Evolutionary conservation across 2,329 filamentous ascomycete species (phyloP), one percentile per base, ranked within the genome.

Genomic region (Ascochyta pisi): DNA sequence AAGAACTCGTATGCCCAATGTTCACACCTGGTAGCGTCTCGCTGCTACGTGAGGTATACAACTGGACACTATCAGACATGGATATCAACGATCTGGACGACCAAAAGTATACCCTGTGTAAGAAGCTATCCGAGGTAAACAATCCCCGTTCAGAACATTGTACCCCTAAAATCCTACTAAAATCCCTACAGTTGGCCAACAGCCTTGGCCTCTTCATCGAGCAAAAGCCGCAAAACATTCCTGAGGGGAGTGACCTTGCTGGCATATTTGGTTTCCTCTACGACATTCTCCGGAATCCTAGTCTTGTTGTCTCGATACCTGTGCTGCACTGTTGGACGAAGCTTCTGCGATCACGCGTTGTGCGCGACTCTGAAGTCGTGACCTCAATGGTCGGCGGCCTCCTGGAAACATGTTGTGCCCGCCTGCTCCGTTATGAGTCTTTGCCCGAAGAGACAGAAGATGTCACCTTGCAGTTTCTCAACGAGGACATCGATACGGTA

Each of bases 401-500:
- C 42, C 78, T 98, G 22, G 89, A 96, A 70, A 85, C 90, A 31
- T 96, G 92, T 76, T 95, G 90, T 71, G 85, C 89, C 41, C 85
- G 96, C 53, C 81, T 98, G 49, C 83, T 98, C 57, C 88, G 91
- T 50, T 99, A 96, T 75, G 95, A 99, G 74, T 88, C 84, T 60
- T 79, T 98, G 2, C 91, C 92, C 0, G 88, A 94, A 61, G 90
- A 96, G 60, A 89, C 88, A 0, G 85, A 91, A 42, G 89, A 97
- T 65, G 83, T 90, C 2, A 93, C 90, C 0, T 84, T 92, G 55
- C 80, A 91, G 10, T 95, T 96, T 63, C 82, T 99, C 1, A 83
- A 92, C 67, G 93, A 98, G 69, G 95, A 99, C 71, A 96, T 96
- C 52, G 95, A 99, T 69, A 98, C 94, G 0, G 82, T 94, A 19